Evolutionary conservation across 352 stramenopile species (phyloP), one percentile per base, ranked within the genome.

Genomic region (Phytopythium oedochilum): DNA sequence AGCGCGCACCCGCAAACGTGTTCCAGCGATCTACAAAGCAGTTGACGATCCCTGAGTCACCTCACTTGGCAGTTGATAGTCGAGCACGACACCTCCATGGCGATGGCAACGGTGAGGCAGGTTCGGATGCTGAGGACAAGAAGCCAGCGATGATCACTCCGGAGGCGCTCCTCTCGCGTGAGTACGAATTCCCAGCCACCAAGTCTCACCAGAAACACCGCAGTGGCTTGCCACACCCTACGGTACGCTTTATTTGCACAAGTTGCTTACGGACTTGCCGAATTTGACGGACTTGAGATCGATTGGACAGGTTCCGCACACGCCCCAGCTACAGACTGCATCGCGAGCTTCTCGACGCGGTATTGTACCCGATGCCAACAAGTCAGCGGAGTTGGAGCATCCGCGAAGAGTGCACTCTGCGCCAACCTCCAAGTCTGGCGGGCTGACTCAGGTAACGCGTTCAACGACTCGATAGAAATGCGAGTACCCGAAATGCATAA

Each of bases 11-110:
- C 4, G 63, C 61, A 2, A 89, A 89, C 51, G 78, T 92, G 9
- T 78, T 88, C 48, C 78, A 89, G 64, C 73, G 83, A 25, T 89
- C 79, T 11, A 90, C 74, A 4, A 90, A 90, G 61, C 79, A 89
- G 61, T 77, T 92, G 28, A 92, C 83, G 44, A 77, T 92, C 22
- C 83, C 83, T 11, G 66, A 87, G 52, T 88, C 83, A 14, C 83
- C 83, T 25, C 73, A 79, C 45, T 70, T 92, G 31, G 56, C 77
- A 25, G 77, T 88, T 14, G 75, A 75, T n/a, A 75, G 70, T 26
- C 83, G 83, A 8, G 66, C 69, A 31, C 71, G 82, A 29, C 71
- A 73, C 28, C 55, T 68, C 25, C 59, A 73, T 38, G 61, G 48
- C 22, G 59, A 55, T 39, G 59, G 40, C 50, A 68, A 45, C 18